Evolutionary conservation across 805 yeast species (phyloP), one percentile per base, ranked within the genome.

Genomic region (Kuraishia ogatae): DNA sequence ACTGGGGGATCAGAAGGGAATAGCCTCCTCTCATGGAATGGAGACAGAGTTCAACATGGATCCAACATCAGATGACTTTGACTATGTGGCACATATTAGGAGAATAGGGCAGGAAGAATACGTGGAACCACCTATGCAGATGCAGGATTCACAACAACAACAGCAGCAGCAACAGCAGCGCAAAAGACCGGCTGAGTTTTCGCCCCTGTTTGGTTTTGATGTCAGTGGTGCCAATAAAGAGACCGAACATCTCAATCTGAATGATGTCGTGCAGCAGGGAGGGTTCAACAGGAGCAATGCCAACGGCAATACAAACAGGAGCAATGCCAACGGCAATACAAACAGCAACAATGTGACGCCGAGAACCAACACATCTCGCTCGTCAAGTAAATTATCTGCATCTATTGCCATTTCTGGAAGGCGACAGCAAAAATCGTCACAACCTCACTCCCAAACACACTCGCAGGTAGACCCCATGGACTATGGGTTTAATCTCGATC

Each of bases 41-140:
- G 23, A 50, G 35, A 3, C 15, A 46, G 24, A 28, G 13, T 50
- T 43, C 51, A 50, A 15, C 50, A 48, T 21, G 17, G 84, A 78
- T 57, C 78, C 80, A 6, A 71, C 75, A 2, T 72, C 78, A 20
- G 83, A 76, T 43, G 84, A 82, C 51, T 83, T 83, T 58, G 85
- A 83, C 64, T 83, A 83, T 60, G 80, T 82, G 15, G 85, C 86
- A 7, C 87, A 83, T 60, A 83, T 83, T 39, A 77, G 80, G 59
- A 74, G 75, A 57, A 77, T 83, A 61, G 83, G 83, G 21, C 76
- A 74, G 60, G 74, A 71, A 26, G 74, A 68, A 39, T 52, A 53
- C 49, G 43, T 26, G 10, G 54, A 53, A 2, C 29, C 54, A 2
- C 10, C 24, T 6, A 52, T 11, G 35, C 29, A 20, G 43, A 8